phyloP scores from a whole-genome alignment of 2,329 filamentous ascomycete genomes.

The Fusarium torulosum region DNA sequence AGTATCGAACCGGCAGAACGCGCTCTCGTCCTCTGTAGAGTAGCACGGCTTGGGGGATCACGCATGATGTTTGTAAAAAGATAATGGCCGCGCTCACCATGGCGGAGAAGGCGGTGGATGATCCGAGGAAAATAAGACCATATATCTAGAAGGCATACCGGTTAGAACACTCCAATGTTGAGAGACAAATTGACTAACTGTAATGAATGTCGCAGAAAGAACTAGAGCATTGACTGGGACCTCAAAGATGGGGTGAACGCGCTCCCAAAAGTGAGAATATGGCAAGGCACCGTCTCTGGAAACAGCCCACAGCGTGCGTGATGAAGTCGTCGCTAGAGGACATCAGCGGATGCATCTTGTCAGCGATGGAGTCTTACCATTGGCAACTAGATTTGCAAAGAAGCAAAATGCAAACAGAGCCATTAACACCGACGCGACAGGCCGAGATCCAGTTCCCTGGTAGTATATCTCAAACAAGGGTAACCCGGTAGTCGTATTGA shows the following conservation, averaged over 20 bases:
- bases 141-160: conserved; percentile 36
- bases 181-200: neutral
- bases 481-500: conserved; percentile 27
- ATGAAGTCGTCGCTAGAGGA: conserved; percentile 30
- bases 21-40: conserved; percentile 45
- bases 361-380: neutral
- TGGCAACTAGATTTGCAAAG: conserved; percentile 38
- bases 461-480: conserved; percentile 43
- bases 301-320: conserved; percentile 41
- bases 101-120: conserved; percentile 46
- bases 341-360: accelerated
- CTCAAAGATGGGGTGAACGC: conserved; percentile 36
- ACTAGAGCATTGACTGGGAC: conserved; percentile 47
- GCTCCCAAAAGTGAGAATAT: conserved; percentile 44
- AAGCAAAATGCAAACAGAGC: conserved; percentile 42
- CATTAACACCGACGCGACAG: conserved; percentile 33
- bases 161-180: too few relatives aligned
- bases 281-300: conserved; percentile 47
- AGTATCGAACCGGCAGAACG: conserved; percentile 44
- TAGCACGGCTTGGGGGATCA: conserved; percentile 47
- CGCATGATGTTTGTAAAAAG: conserved; percentile 44
- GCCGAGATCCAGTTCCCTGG: conserved; percentile 33
- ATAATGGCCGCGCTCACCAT: conserved; percentile 49
- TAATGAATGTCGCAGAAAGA: conserved; percentile 32
- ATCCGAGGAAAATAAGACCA: conserved; percentile 49